Evolutionary conservation across 169 alveolate species (phyloP).

Genomic region (Eimeria sp.): DNA sequence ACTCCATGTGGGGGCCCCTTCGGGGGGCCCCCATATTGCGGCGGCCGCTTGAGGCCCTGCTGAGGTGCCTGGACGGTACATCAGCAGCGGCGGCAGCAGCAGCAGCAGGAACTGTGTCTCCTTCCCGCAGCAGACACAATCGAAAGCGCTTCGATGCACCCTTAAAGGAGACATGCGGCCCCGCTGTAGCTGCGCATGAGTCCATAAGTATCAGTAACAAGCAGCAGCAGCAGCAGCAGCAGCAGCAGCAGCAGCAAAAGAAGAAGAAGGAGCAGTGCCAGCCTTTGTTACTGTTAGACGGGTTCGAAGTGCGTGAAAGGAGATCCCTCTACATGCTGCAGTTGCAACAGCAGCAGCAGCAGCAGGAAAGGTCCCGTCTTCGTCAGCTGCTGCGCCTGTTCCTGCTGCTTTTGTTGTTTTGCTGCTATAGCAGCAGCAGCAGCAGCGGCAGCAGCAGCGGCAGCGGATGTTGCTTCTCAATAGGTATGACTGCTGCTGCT

Average conservation of each 20-base stretch:
- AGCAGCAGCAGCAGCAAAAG: not conserved
- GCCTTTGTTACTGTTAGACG: no score
- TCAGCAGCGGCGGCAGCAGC: constrained; percentile 3
- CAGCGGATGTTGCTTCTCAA: not conserved
- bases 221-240: constrained; percentile 1
- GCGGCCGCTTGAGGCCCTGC: not conserved
- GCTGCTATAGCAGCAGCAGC: not conserved
- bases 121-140: not conserved
- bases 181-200: not conserved
- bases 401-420: not conserved
- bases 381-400: not conserved
- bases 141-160: no score
- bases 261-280: no score
- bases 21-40: not conserved
- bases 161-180: not conserved
- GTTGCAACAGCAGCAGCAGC: not conserved
- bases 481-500: constrained; percentile 13
- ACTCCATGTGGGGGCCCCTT: not conserved
- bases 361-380: no score
- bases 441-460: constrained; percentile 18
- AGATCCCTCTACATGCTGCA: no score
- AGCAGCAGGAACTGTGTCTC: not conserved
- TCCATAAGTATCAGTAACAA: no score
- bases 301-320: no score
- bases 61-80: not conserved